These are phyloP conservation scores for Yamagishiella unicocca DNA, from an alignment of 139 green algal species.

Conservation along the genomic window DNA sequence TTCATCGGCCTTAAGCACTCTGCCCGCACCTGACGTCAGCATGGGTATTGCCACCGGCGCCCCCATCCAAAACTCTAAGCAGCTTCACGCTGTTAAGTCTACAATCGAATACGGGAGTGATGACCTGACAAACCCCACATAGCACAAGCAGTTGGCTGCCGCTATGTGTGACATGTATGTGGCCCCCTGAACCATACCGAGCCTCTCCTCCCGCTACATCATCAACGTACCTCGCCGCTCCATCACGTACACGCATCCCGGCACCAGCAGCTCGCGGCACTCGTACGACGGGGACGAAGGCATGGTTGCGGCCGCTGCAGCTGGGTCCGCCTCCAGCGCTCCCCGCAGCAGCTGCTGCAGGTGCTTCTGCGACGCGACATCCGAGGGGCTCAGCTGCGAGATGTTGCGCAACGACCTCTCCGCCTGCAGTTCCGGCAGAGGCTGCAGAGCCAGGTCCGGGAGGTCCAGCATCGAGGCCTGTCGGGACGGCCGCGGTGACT, in stretches of 20 bases:
- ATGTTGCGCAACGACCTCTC: slow-evolving; percentile 1
- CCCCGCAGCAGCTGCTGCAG: slow-evolving; percentile 1
- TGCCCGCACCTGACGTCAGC: no score
- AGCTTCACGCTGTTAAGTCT: no score
- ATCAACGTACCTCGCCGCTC: slow-evolving; percentile 9
- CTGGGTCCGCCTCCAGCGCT: not conserved
- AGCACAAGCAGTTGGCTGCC: no score
- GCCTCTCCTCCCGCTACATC: not conserved
- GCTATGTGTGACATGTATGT: no score
- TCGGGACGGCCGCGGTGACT: not conserved
- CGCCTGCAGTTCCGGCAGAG: not conserved
- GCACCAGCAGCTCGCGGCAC: slow-evolving; percentile 1
- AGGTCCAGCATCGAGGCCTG: not conserved
- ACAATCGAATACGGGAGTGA: no score
- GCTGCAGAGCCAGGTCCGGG: not conserved
- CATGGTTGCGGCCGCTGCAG: not conserved
- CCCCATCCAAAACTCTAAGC: no score
- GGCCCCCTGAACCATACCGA: no score
- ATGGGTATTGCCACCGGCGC: no score
- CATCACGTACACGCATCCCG: slow-evolving; percentile 18
- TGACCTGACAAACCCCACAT: no score
- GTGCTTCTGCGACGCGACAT: not conserved
- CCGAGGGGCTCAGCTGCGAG: not conserved
- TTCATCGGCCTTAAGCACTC: no score
- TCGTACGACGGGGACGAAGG: not conserved